phyloP scores from a whole-genome alignment of 2,329 filamentous ascomycete genomes.

The Colletotrichum navitas region DNA sequence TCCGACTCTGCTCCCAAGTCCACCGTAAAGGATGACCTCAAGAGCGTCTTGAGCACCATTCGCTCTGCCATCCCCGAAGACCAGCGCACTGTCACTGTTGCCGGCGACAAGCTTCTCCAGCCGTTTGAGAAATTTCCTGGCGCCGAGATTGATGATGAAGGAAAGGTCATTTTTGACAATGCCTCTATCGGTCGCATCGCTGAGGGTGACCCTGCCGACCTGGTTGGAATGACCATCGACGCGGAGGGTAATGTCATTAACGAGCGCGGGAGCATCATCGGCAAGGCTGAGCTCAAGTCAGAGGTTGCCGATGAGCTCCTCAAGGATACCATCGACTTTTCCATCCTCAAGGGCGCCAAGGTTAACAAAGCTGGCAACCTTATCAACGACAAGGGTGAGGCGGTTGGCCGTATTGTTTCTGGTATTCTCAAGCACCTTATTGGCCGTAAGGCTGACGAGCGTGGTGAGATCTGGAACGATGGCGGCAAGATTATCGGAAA shows the following conservation, averaged over 20 bases:
- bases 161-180: conserved; percentile 54
- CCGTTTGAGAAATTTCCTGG: conserved; percentile 55
- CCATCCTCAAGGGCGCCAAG: conserved; percentile 64
- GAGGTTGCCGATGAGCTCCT: conserved; percentile 48
- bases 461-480: conserved; percentile 80
- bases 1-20: conserved; percentile 30
- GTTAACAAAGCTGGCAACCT: conserved; percentile 72
- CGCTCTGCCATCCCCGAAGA: conserved; percentile 33
- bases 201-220: conserved; percentile 53
- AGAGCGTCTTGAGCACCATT: conserved; percentile 33
- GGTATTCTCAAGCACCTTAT: conserved; percentile 74
- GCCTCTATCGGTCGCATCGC: conserved; percentile 54
- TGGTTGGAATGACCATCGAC: conserved; percentile 53
- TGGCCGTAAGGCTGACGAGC: conserved; percentile 73
- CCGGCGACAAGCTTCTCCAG: conserved; percentile 39
- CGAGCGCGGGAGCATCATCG: conserved; percentile 52
- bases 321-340: conserved; percentile 56
- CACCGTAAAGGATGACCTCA: conserved; percentile 29
- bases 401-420: conserved; percentile 73
- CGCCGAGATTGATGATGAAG: conserved; percentile 52
- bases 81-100: conserved; percentile 36
- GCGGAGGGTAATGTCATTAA: conserved; percentile 54
- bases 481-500: conserved; percentile 76
- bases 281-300: conserved; percentile 51
- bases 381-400: conserved; percentile 64